Evolutionary conservation across 768 basidiomycete species (phyloP), one percentile per base, ranked within the genome.

Genomic region (Mycena amicta): DNA sequence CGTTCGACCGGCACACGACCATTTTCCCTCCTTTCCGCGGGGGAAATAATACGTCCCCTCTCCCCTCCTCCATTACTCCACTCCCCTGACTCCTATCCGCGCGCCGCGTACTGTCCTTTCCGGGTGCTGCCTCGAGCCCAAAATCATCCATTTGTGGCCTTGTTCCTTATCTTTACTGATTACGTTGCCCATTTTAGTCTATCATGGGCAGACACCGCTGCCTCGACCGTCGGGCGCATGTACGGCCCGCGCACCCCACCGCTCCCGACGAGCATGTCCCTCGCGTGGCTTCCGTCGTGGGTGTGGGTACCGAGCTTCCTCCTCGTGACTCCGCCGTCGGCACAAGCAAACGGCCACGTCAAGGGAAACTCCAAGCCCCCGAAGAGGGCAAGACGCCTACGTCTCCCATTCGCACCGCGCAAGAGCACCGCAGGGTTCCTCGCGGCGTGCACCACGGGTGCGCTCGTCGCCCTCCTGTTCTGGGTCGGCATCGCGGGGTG

Each of bases 191-290:
- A 46, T 55, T 60, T 43, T 66, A 96, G 94, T 60, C 85, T 97
- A 49, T 94, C 93, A 29, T 97, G 95, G 95, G 94, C 93, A 0
- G 95, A 97, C 72, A 96, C 95, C 1, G 87, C 93, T 18, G 95
- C 95, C 4, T 96, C 95, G 11, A 95, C 92, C 13, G 77, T 96
- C 62, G 95, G 95, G 43, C 86, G 95, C n/a, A 76, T 93, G 30
- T 93, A 84, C 70, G 92, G 93, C 39, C 75, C 77, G n/a, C 73
- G 75, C 46, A 92, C 93, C 0, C 82, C 84, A 0, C 80, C 75
- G 4, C 82, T 90, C 3, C 88, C 88, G 2, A 70, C 75, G 46
- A 75, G 49, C 65, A 27, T 59, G 5, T 53, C 47, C 40, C 60
- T 43, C 74, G 71, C 40, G 71, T 81, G n/a, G 80, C 79, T 12